Evolutionary conservation across 169 alveolate genomes (phyloP).

Genomic region (Theileria sp.): DNA sequence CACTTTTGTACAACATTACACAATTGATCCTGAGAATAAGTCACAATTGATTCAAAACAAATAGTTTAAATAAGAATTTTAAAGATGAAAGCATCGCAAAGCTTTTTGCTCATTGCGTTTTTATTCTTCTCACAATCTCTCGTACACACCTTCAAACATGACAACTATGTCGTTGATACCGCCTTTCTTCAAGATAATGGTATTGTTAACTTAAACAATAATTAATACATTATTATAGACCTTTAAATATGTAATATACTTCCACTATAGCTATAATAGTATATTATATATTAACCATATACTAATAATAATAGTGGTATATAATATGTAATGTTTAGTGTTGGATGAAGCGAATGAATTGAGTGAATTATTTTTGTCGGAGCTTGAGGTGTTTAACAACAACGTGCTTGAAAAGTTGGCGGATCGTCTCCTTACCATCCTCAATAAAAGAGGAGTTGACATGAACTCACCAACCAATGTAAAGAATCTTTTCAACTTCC

Average conservation of each 20-base stretch:
- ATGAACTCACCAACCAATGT: slow-evolving; percentile 34
- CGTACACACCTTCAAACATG: neutral
- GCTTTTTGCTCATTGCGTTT: neutral
- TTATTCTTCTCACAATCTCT: neutral
- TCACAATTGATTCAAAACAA: neutral
- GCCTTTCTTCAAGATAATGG: slow-evolving; percentile 8
- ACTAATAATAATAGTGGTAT: neutral
- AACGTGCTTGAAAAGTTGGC: slow-evolving; percentile 51
- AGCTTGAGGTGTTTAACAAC: slow-evolving; percentile 29
- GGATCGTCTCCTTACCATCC: slow-evolving; percentile 16
- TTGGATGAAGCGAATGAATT: slow-evolving; percentile 11
- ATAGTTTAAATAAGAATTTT: neutral
- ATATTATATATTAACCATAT: neutral
- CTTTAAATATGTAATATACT: neutral
- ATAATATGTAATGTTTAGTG: neutral
- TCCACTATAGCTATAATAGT: neutral
- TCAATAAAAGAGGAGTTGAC: slow-evolving; percentile 39
- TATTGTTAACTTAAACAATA: neutral
- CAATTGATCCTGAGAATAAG: neutral
- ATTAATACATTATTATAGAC: neutral
- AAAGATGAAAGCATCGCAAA: neutral
- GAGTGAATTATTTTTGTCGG: slow-evolving; percentile 27
- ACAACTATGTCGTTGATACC: neutral
- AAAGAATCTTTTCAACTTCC: slow-evolving; percentile 14
- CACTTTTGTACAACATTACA: neutral